phyloP scores from a whole-genome alignment of 2,329 filamentous ascomycete genomes.

The Exserohilum turcica region DNA sequence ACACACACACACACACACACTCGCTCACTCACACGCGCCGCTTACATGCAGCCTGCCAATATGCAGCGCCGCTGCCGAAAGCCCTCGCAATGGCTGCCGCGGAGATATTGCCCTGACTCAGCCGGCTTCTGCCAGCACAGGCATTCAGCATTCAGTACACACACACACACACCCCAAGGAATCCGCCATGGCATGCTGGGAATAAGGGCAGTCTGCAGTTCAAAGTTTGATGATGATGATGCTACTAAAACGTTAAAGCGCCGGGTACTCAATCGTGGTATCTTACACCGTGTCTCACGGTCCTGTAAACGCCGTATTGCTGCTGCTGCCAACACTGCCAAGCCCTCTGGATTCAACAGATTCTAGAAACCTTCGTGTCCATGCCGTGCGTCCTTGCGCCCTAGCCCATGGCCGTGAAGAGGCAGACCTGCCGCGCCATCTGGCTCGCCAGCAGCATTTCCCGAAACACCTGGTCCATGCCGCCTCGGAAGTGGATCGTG shows the following conservation, averaged over 20 bases:
- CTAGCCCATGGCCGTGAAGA: constrained; percentile 46
- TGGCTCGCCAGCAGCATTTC: constrained; percentile 46
- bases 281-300: constrained; percentile 15
- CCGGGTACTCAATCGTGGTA: constrained; percentile 23
- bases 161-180: no score
- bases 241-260: constrained; percentile 9
- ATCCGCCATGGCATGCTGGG: neutral
- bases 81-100: constrained; percentile 1
- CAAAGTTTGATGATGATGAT: neutral
- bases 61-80: constrained; percentile 2
- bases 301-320: constrained; percentile 11
- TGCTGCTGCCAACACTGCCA: constrained; percentile 16
- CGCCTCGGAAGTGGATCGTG: constrained; percentile 46
- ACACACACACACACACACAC: no score
- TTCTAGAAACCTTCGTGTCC: neutral
- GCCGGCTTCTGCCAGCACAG: neutral
- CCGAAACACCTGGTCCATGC: constrained; percentile 46
- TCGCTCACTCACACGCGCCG: no score
- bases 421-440: constrained; percentile 45
- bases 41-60: constrained; percentile 8
- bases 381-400: neutral
- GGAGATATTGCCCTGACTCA: constrained; percentile 9
- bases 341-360: constrained; percentile 13
- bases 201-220: constrained; percentile 1
- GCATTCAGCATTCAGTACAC: neutral